Base-by-base conservation (phyloP, 2,329 filamentous ascomycete genomes). In the Dryadomyces sulphureus region DNA sequence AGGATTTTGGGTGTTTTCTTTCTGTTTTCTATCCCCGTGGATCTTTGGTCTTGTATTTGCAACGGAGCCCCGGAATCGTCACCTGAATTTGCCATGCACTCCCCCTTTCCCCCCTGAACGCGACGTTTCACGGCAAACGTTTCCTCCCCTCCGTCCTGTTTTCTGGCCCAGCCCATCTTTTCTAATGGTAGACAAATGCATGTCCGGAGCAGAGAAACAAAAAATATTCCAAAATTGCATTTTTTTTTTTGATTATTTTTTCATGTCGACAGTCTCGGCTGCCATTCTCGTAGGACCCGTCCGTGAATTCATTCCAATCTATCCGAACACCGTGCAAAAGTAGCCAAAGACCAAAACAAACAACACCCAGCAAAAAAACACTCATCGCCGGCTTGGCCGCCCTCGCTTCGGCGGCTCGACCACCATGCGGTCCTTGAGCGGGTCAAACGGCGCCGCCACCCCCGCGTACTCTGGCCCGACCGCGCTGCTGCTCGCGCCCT, bases 371-470 rank as follows among this genome's bases (percentile, higher is more conserved):
- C 7, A 8, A 6, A 4, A 17, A 38, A 9, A 8, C n/a, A n/a
- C 17, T 22, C 21, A n/a, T n/a, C 16, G 27, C 12, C 44, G 38
- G 44, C 21, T 36, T 7, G 44, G 30, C 30, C 44, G 44, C 6
- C 44, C 44, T 19, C 44, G 20, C 22, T 34, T 40, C 1, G 38
- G 11, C 11, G 44, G 30, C n/a, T 12, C 40, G 11, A 24, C 34
- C 11, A 45, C 58, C 17, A 75, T 52, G 48, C 62, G 68, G 50
- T 79, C 77, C 50, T 63, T 66, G 5, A 66, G 61, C 0, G 75
- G 76, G 7, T 64, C 64, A 54, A 75, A 79, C 2, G 76, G 74
- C 11, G 73, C 68, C 1, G 73, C 70, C n/a, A 79, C 60, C 6
- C 75, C 75, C 2, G 63, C 53, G 48, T 73, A 65, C 47, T 57